Evolutionary conservation across 495 filamentous ascomycete genomes (phyloP).

Genomic region (Daldinia bambusicola): DNA sequence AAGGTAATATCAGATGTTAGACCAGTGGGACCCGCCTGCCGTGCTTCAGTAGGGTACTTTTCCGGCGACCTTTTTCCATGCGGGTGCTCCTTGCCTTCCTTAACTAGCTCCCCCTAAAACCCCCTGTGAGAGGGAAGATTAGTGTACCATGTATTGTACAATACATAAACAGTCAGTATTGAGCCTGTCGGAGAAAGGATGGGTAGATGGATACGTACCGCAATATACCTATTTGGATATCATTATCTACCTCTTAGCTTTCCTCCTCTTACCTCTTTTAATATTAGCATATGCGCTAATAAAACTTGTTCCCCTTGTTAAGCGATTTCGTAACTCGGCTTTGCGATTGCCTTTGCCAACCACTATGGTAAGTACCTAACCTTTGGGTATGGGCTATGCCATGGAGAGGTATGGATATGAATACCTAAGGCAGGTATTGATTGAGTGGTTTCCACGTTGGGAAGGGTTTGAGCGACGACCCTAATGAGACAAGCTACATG

Average conservation of each 20-base stretch:
- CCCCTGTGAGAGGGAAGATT: conserved; percentile 19
- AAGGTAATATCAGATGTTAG: conserved; percentile 22
- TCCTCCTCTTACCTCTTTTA: too few relatives aligned
- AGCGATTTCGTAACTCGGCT: too few relatives aligned
- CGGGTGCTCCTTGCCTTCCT: conserved; percentile 38
- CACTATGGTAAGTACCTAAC: too few relatives aligned
- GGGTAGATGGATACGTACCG: not conserved
- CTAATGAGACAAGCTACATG: conserved; percentile 5
- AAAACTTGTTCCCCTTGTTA: too few relatives aligned
- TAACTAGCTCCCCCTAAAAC: conserved; percentile 16
- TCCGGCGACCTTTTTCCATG: conserved; percentile 32
- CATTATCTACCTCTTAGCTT: not conserved
- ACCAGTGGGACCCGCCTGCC: conserved; percentile 17
- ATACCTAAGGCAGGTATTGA: too few relatives aligned
- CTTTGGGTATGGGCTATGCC: too few relatives aligned
- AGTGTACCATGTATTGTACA: too few relatives aligned
- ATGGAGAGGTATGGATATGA: too few relatives aligned
- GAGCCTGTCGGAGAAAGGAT: not conserved
- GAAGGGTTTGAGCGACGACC: not conserved
- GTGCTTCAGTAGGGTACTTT: conserved; percentile 42
- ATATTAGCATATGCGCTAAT: too few relatives aligned
- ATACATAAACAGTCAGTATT: too few relatives aligned
- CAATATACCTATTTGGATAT: not conserved
- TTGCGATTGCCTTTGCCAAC: too few relatives aligned
- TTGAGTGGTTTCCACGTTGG: too few relatives aligned